Conservation (phyloP, 164 flowering plant genomes). For the Annona cherimola region DNA sequence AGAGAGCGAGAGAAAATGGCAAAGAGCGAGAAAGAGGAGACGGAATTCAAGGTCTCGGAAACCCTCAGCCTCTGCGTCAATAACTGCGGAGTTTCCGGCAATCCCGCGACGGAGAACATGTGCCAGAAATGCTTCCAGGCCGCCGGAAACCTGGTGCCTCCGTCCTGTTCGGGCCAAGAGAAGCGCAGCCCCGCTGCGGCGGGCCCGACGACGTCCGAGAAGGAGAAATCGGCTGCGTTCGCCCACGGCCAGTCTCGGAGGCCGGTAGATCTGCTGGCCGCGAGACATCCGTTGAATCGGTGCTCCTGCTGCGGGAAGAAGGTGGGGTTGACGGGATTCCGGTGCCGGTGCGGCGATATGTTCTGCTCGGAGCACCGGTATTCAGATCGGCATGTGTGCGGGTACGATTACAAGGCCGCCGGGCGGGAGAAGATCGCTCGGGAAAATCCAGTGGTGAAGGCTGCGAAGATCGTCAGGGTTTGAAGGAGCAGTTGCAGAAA, state of each 20-base stretch:
- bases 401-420: constrained; percentile 37
- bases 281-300: constrained; percentile 25
- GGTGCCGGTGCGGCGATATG: constrained; percentile 47
- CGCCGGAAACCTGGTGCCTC: constrained; percentile 13
- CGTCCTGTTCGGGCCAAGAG: constrained; percentile 2
- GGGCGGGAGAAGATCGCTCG: constrained; percentile 39
- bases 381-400: constrained; percentile 38
- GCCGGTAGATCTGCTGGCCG: background rate
- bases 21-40: constrained; percentile 32
- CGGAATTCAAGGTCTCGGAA: constrained; percentile 33
- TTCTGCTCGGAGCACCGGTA: constrained; percentile 44
- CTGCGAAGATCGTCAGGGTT: constrained; percentile 37
- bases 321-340: constrained; percentile 45
- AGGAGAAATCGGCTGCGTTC: constrained; percentile 1
- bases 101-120: constrained; percentile 26
- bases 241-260: background rate
- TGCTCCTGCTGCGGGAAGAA: constrained; percentile 38
- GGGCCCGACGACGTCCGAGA: constrained; percentile 1
- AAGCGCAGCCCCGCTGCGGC: constrained; percentile 10
- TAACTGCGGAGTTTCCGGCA: constrained; percentile 30
- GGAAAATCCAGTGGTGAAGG: constrained; percentile 46
- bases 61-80: constrained; percentile 24
- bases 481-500: constrained; percentile 11
- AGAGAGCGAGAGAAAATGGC: constrained; percentile 12
- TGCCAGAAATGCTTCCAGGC: constrained; percentile 32